Conservation (phyloP, 805 yeast species). For the Maudiozyma saulgeensis region DNA sequence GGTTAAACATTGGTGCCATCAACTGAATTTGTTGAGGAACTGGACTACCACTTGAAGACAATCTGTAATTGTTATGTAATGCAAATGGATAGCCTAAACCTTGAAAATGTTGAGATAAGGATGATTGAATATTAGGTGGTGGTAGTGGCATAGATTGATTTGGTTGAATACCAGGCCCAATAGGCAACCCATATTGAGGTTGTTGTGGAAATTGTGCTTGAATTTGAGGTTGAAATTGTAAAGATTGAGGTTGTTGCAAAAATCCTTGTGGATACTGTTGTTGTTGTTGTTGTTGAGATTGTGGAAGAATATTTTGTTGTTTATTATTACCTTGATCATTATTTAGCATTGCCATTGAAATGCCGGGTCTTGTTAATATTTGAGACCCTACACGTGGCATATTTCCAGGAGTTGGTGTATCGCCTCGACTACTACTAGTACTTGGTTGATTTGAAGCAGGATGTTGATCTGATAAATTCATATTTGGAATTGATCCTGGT, state of each 20-base stretch:
- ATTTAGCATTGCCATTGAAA: neutral
- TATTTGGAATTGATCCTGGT: slow-evolving; percentile 7
- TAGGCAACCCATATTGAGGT: neutral
- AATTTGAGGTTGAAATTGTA: neutral
- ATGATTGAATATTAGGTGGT: neutral
- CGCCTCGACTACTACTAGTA: neutral
- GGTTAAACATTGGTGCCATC: slow-evolving; percentile 1
- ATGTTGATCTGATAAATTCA: neutral
- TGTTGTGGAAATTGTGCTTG: neutral
- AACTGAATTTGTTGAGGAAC: slow-evolving; percentile 4
- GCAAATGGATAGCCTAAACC: slow-evolving; percentile 6
- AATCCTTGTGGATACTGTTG: neutral
- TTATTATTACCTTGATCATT: neutral
- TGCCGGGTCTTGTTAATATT: neutral
- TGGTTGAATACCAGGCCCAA: neutral
- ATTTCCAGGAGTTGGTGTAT: neutral
- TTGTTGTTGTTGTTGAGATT: neutral
- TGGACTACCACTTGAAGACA: slow-evolving; percentile 1
- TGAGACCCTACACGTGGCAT: neutral
- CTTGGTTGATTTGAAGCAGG: neutral
- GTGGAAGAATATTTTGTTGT: neutral
- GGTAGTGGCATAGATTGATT: neutral
- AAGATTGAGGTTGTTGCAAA: neutral
- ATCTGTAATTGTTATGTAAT: slow-evolving; percentile 1
- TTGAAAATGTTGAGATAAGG: neutral